Base-by-base conservation (phyloP, 108 stramenopile species). In the Nitzschia palea region DNA sequence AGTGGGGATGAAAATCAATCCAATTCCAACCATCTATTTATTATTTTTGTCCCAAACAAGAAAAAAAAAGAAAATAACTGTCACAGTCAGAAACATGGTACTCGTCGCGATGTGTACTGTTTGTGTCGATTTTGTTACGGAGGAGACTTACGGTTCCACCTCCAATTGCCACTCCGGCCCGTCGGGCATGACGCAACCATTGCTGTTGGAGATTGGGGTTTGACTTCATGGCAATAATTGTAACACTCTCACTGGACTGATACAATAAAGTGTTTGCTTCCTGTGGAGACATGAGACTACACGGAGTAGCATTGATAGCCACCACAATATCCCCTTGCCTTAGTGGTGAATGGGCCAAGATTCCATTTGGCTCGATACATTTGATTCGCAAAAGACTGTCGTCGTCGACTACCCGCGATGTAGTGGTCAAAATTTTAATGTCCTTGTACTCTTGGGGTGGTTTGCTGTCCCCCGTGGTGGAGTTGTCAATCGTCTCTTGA, bases 21-120 rank as follows among this genome's bases (percentile, higher is more conserved):
- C 74, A 6, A 76, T 53, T 31, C 74, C 74, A 5, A 76, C 68
- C 62, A 69, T 30, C n/a, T n/a, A n/a, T n/a, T n/a, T n/a, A n/a
- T n/a, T n/a, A n/a, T n/a, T n/a, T n/a, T 42, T 14, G 40, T 14
- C 14, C n/a, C n/a, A n/a, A n/a, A n/a, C n/a, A n/a, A n/a, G n/a
- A n/a, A n/a, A n/a, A n/a, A n/a, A n/a, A n/a, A n/a, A n/a, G n/a
- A n/a, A n/a, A n/a, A n/a, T n/a, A n/a, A n/a, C n/a, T n/a, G n/a
- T n/a, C n/a, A n/a, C n/a, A n/a, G n/a, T n/a, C n/a, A n/a, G n/a
- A n/a, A n/a, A n/a, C n/a, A n/a, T n/a, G n/a, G n/a, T n/a, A n/a
- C n/a, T n/a, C n/a, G n/a, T n/a, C n/a, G n/a, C n/a, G n/a, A n/a
- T n/a, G n/a, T n/a, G n/a, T n/a, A n/a, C n/a, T n/a, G n/a, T n/a